phyloP scores from a whole-genome alignment of 2,329 filamentous ascomycete genomes.

The Coniochaeta sp. region DNA sequence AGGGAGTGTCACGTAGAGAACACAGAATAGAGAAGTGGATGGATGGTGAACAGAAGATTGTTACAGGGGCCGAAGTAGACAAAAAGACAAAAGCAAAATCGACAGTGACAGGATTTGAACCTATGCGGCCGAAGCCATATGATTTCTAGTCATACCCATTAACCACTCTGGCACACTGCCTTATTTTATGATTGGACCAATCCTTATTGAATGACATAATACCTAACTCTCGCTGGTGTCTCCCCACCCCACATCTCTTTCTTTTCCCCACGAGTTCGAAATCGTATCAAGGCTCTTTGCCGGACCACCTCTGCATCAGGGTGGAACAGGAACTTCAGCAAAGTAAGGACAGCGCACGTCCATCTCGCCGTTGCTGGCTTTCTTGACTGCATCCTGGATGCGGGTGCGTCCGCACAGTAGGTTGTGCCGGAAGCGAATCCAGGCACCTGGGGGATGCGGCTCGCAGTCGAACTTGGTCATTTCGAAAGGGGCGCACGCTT shows the following conservation, averaged over 20 bases:
- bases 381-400: background rate
- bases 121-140: constrained; percentile 1
- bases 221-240: background rate
- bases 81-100: background rate
- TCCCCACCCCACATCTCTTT: background rate
- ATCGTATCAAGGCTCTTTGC: no score
- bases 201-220: background rate
- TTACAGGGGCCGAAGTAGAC: no score
- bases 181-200: background rate
- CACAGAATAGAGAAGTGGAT: no score
- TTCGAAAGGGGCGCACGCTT: background rate
- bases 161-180: constrained; percentile 1
- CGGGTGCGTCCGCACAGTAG: background rate
- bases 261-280: background rate
- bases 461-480: background rate
- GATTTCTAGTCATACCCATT: constrained; percentile 1
- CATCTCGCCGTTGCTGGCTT: background rate
- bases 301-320: background rate
- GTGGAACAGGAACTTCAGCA: background rate
- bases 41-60: no score
- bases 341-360: background rate
- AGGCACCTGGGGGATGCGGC: background rate
- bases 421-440: background rate
- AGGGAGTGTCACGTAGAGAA: no score
- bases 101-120: background rate